Conservation (phyloP, 2,329 filamentous ascomycete genomes). For the Septoria linicola region DNA sequence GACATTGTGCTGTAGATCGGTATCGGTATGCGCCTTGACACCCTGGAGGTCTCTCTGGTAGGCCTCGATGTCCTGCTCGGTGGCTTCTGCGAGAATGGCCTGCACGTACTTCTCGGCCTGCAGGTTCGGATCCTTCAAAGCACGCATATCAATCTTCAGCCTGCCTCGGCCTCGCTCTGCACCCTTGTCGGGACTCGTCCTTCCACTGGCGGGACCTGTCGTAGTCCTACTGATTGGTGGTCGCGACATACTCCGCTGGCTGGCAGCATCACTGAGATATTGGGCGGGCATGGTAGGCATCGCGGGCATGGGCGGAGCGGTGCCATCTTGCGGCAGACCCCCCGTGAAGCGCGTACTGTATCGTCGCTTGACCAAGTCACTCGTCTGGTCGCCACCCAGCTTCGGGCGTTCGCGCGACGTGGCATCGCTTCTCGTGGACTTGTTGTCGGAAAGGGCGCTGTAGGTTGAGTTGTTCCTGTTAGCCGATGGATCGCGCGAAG, state of each 20-base stretch:
- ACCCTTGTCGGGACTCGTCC: slow-evolving; percentile 36
- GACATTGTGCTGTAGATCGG: slow-evolving; percentile 89
- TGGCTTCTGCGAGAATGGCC: slow-evolving; percentile 73
- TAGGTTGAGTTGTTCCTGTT: slow-evolving; percentile 28
- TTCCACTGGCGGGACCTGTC: slow-evolving; percentile 27
- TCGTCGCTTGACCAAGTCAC: slow-evolving; percentile 86
- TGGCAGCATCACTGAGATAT: slow-evolving; percentile 43
- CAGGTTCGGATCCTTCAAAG: slow-evolving; percentile 75
- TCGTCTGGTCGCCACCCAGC: slow-evolving; percentile 54
- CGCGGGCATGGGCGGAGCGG: slow-evolving; percentile 60
- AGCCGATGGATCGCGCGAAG: slow-evolving; percentile 17
- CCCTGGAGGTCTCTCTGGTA: slow-evolving; percentile 75
- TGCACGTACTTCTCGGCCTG: slow-evolving; percentile 68
- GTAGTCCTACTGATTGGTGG: background rate
- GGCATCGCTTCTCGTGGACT: slow-evolving; percentile 22
- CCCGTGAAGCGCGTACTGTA: slow-evolving; percentile 81
- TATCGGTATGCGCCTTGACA: slow-evolving; percentile 73
- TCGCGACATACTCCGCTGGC: slow-evolving; percentile 7
- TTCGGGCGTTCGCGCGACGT: slow-evolving; percentile 44
- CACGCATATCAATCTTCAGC: slow-evolving; percentile 71
- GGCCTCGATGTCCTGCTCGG: slow-evolving; percentile 79
- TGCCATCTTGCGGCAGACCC: slow-evolving; percentile 68
- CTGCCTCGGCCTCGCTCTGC: slow-evolving; percentile 39
- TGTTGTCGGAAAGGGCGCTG: slow-evolving; percentile 20
- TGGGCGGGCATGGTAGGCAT: slow-evolving; percentile 62